phyloP scores from a whole-genome alignment of 805 yeast species.

The Candida methanosorbosa region DNA sequence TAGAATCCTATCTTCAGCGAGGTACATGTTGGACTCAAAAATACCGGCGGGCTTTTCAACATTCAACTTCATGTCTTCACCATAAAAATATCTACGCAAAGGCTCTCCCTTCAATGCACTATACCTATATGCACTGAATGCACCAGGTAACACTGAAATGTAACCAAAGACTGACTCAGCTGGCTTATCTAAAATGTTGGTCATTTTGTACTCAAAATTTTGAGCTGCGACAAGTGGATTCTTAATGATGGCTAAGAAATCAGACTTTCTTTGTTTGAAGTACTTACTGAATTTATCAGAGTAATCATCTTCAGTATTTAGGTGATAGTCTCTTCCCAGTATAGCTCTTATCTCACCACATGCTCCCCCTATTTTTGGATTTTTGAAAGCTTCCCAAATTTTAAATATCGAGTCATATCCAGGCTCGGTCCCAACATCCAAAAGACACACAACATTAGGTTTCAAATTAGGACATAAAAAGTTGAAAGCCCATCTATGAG shows the following conservation, averaged over 20 bases:
- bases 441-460: constrained; percentile 72
- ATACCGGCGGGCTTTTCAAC: constrained; percentile 64
- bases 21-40: constrained; percentile 89
- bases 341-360: constrained; percentile 94
- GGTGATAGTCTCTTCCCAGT: constrained; percentile 22
- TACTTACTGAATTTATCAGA: constrained; percentile 13
- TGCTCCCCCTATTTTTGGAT: constrained; percentile 86
- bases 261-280: constrained; percentile 38
- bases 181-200: constrained; percentile 90
- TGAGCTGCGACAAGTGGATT: constrained; percentile 89
- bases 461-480: constrained; percentile 78
- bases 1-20: constrained; percentile 91
- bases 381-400: constrained; percentile 78
- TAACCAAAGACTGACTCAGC: constrained; percentile 91
- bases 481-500: constrained; percentile 95
- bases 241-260: constrained; percentile 44
- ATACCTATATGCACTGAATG: constrained; percentile 87
- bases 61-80: constrained; percentile 62
- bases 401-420: constrained; percentile 79
- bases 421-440: constrained; percentile 95
- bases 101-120: constrained; percentile 77
- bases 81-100: constrained; percentile 82
- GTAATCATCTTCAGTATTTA: constrained; percentile 21
- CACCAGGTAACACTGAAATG: constrained; percentile 92
- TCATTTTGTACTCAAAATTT: constrained; percentile 92